Evolutionary conservation across 2,329 filamentous ascomycete genomes (phyloP).

Genomic region (Pyrenochaeta sp.): DNA sequence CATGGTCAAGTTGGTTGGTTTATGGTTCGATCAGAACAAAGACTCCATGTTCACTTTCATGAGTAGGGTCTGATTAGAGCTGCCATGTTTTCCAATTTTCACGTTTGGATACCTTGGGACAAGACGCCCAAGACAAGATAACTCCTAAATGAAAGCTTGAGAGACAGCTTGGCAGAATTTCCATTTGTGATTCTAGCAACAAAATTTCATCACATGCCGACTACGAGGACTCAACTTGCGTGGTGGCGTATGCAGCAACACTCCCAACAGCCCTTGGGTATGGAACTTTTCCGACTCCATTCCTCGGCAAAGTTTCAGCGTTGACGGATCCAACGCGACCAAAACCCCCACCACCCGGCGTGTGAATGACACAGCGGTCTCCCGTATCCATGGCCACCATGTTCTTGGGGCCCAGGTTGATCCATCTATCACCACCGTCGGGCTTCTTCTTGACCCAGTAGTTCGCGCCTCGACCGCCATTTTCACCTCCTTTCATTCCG

Average conservation of each 20-base stretch:
- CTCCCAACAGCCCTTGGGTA: constrained; percentile 16
- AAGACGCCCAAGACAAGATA: no score
- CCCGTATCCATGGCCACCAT: constrained; percentile 16
- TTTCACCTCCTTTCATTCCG: constrained; percentile 78
- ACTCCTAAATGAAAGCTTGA: no score
- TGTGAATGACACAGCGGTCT: constrained; percentile 19
- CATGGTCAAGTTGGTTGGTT: no score
- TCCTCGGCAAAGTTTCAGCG: background rate
- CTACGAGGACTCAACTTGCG: constrained; percentile 12
- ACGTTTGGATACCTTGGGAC: no score
- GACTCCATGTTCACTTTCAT: no score
- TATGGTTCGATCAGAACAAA: no score
- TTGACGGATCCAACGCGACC: background rate
- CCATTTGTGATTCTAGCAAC: no score
- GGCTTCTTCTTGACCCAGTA: background rate
- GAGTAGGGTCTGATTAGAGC: no score
- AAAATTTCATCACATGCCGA: background rate
- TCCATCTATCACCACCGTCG: no score
- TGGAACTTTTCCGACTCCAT: background rate
- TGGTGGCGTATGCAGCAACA: constrained; percentile 4
- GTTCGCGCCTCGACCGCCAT: constrained; percentile 77
- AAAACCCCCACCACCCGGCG: constrained; percentile 20
- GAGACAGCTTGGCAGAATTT: no score
- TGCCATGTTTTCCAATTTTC: no score
- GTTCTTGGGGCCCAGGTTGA: constrained; percentile 21